These are phyloP conservation scores for Cordyceps cateniannulata DNA, from an alignment of 2,329 filamentous ascomycete species.

Conservation along the genomic window DNA sequence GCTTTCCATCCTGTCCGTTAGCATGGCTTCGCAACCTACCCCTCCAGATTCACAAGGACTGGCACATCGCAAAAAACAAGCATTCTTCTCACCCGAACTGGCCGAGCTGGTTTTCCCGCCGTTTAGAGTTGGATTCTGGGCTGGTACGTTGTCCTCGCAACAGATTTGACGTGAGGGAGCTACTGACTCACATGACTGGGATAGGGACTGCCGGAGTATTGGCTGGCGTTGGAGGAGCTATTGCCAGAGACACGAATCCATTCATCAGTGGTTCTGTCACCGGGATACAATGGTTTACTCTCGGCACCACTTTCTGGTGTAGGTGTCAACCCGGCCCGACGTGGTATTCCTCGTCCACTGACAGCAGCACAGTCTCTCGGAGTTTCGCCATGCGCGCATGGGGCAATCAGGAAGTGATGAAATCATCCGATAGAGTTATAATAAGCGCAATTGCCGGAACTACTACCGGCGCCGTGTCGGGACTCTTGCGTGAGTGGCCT, in stretches of 20 bases:
- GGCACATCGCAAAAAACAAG: slow-evolving; percentile 23
- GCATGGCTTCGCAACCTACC: slow-evolving; percentile 16
- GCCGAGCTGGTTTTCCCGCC: slow-evolving; percentile 42
- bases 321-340: slow-evolving; percentile 24
- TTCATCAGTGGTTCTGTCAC: slow-evolving; percentile 65
- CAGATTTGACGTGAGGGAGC: too few species aligned
- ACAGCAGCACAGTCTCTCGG: slow-evolving; percentile 38
- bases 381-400: slow-evolving; percentile 39
- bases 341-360: not conserved
- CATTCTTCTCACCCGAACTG: slow-evolving; percentile 37
- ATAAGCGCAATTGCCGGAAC: slow-evolving; percentile 67
- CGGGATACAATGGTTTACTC: slow-evolving; percentile 73
- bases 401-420: slow-evolving; percentile 46
- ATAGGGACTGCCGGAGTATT: slow-evolving; percentile 55
- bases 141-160: slow-evolving; percentile 36
- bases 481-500: slow-evolving; percentile 41
- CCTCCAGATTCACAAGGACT: slow-evolving; percentile 16
- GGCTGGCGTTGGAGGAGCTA: slow-evolving; percentile 62
- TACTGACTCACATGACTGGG: not conserved
- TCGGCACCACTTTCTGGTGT: slow-evolving; percentile 75
- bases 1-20: not conserved
- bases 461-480: slow-evolving; percentile 57
- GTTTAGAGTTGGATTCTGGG: slow-evolving; percentile 52
- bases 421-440: slow-evolving; percentile 52
- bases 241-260: slow-evolving; percentile 61